Base-by-base conservation (phyloP, 2,329 filamentous ascomycete species). In the Dichotomopilus funicola region DNA sequence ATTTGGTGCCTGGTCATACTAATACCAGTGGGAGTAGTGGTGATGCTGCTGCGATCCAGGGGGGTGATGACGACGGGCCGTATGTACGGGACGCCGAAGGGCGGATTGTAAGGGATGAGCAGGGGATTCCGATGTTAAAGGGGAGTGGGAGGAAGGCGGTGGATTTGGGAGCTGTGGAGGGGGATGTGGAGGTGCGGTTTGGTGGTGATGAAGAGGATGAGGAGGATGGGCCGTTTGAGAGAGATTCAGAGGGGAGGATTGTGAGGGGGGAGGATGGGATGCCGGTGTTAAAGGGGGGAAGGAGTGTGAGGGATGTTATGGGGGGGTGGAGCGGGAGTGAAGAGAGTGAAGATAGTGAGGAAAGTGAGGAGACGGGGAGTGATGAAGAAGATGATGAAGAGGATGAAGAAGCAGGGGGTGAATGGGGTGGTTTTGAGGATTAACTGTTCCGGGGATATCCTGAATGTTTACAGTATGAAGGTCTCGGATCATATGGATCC, bases 61-160 rank as follows among this genome's bases (percentile, higher is more conserved):
- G 13, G 11, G 40, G 10, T 6, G 40, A 42, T 13, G 11, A 42
- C 40, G 40, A 42, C 6, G 40, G 40, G 6, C 40, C 40, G 40
- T 42, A 42, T 13, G 40, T 42, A 8, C 63, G 68, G 46, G 66
- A 67, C 49, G 62, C 61, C 4, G 51, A 65, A 27, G 67, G 68
- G 4, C 59, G 59, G 12, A 69, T 70, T 51, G 55, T 69, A 4
- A 59, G 68, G 54, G 66, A 68, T 46, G 47, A n/a, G 34, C 50
- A 59, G 13, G 68, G 68, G 2, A 68, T 69, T 58, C 68, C 68
- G 41, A 65, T 63, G 7, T 47, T 66, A 35, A 69, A 68, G 60
- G 51, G 53, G 4, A 63, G 58, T 1, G 61, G 63, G 34, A 42
- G 49, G 51, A 62, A 62, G 55, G 62, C 58, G 41, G 38, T 61